phyloP scores from a whole-genome alignment of 192 early-diverging fungal genomes.

The Linnemannia exigua region DNA sequence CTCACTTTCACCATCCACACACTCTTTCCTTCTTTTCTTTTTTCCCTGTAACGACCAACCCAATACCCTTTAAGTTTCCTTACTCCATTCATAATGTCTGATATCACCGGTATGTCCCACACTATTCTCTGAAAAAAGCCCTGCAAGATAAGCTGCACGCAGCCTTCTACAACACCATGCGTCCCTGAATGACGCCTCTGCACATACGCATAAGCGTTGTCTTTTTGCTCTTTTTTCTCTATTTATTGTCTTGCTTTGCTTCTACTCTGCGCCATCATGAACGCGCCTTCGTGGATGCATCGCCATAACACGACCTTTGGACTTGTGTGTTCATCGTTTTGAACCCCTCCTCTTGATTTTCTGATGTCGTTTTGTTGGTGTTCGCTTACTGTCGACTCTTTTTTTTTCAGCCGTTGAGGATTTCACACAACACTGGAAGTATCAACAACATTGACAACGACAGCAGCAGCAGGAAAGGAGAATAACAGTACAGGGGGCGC shows the following conservation, averaged over 20 bases:
- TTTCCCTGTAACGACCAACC: constrained; percentile 12
- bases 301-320: neutral
- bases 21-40: neutral
- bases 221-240: neutral
- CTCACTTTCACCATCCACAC: neutral
- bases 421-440: neutral
- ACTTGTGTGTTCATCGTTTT: neutral
- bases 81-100: constrained; percentile 31
- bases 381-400: neutral
- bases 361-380: neutral
- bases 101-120: constrained; percentile 38
- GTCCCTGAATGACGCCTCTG: neutral
- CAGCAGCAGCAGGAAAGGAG: neutral
- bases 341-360: neutral
- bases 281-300: neutral
- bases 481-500: neutral
- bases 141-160: neutral
- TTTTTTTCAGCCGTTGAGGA: neutral
- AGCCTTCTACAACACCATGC: neutral
- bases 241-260: neutral
- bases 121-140: neutral
- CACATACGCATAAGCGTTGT: neutral
- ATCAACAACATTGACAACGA: too few species aligned
- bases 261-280: neutral
- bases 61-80: neutral